phyloP scores from a whole-genome alignment of 2,329 filamentous ascomycete genomes.

The Talaromyces sp. region DNA sequence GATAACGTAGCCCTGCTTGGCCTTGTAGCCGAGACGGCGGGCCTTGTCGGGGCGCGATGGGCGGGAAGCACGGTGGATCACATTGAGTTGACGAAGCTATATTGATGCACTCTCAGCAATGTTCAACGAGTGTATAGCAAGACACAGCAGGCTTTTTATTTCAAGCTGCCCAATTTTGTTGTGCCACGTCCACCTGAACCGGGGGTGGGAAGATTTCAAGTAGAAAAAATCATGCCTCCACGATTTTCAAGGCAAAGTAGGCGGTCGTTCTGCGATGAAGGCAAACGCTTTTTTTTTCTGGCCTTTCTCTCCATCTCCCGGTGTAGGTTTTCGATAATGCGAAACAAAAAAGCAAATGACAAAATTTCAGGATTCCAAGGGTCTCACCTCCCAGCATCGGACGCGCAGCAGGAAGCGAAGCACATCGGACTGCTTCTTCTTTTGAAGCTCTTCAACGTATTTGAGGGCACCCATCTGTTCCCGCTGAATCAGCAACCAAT shows the following conservation, averaged over 20 bases:
- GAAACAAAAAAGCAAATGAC: conserved; percentile 1
- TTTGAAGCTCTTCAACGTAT: conserved; percentile 99
- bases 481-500: conserved; percentile 13
- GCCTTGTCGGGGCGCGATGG: conserved; percentile 99
- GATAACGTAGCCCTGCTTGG: conserved; percentile 99
- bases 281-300: neutral
- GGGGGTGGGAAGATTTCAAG: conserved; percentile 15
- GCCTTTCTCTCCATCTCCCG: conserved; percentile 7
- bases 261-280: conserved; percentile 26
- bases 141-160: conserved; percentile 42
- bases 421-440: conserved; percentile 99
- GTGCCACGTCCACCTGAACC: conserved; percentile 44
- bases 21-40: conserved; percentile 99
- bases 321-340: conserved; percentile 5
- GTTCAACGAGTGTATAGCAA: conserved; percentile 99
- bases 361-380: conserved; percentile 24
- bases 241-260: neutral
- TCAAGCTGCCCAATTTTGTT: conserved; percentile 17
- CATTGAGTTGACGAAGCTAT: conserved; percentile 99
- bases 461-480: conserved; percentile 96
- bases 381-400: conserved; percentile 94
- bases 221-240: neutral
- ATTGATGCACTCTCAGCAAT: conserved; percentile 99
- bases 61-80: conserved; percentile 97
- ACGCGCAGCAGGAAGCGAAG: conserved; percentile 99